Conservation (phyloP, 345 rosid species). For the Populus pruinosa region DNA sequence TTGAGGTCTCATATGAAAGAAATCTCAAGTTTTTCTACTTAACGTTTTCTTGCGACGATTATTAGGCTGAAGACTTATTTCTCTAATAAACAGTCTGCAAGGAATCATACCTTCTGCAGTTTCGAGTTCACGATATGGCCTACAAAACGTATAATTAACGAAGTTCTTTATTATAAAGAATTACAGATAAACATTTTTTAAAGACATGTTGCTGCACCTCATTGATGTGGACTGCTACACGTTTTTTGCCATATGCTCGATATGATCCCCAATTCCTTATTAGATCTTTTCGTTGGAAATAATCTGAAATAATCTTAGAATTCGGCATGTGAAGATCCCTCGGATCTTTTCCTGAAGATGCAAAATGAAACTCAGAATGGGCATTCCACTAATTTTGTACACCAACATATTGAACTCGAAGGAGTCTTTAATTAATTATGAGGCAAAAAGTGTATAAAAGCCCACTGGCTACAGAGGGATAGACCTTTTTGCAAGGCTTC, state of each 20-base stretch:
- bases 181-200: no score
- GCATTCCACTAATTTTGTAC: slow-evolving; percentile 6
- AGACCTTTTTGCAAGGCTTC: neutral
- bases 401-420: neutral
- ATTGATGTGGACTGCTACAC: neutral
- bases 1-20: no score
- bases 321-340: neutral
- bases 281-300: neutral
- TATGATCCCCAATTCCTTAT: neutral
- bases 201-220: no score
- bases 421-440: neutral
- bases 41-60: no score
- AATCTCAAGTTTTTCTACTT: no score
- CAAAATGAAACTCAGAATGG: slow-evolving; percentile 14
- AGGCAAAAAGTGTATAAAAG: neutral
- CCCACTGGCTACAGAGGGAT: neutral
- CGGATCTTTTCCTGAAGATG: neutral
- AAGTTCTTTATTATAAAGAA: no score
- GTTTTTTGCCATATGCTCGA: neutral
- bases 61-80: no score
- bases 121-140: no score
- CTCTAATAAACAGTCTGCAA: no score
- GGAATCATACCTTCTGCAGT: no score
- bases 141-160: no score
- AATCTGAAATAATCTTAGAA: neutral